Conservation (phyloP, 2,329 filamentous ascomycete species). For the Ophiostoma piceae region DNA sequence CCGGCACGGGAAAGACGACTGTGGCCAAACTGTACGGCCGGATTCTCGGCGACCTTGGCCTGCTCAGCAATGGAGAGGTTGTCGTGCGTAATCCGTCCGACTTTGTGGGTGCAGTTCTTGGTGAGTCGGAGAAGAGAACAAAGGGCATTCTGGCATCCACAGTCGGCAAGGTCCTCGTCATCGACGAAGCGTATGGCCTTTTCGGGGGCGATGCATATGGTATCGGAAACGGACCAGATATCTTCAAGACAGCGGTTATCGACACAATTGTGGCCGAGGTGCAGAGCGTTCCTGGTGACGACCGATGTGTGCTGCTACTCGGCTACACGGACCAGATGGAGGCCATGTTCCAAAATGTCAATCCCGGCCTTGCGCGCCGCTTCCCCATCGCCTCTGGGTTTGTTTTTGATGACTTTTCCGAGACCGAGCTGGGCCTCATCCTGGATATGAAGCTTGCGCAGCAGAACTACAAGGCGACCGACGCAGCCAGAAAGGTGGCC, state of each 20-base stretch:
- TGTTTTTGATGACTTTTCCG: constrained; percentile 61
- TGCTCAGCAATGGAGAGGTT: constrained; percentile 66
- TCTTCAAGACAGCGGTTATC: constrained; percentile 59
- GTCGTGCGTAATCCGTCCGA: constrained; percentile 68
- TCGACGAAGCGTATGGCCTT: constrained; percentile 73
- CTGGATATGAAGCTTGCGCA: constrained; percentile 58
- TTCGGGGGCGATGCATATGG: constrained; percentile 39
- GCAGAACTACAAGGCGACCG: constrained; percentile 49
- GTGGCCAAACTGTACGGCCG: constrained; percentile 67
- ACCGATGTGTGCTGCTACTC: constrained; percentile 65
- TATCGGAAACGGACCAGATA: constrained; percentile 27
- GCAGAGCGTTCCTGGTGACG: constrained; percentile 63
- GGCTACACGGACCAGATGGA: constrained; percentile 67
- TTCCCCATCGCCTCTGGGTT: constrained; percentile 63
- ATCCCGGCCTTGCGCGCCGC: constrained; percentile 61
- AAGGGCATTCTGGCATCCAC: constrained; percentile 65
- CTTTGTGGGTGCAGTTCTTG: constrained; percentile 60
- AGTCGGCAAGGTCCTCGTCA: constrained; percentile 68
- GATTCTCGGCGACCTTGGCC: constrained; percentile 61
- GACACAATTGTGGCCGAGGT: constrained; percentile 72
- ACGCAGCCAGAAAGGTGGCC: constrained; percentile 48
- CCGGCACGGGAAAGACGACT: constrained; percentile 72
- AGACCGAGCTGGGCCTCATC: constrained; percentile 54
- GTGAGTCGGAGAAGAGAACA: constrained; percentile 64
- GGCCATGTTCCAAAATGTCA: constrained; percentile 67